A percentile compares a stretch with the other conserved stretches of the same genome.
Evolutionary conservation across 1,284 basidiomycete genomes (phyloP).

Genomic region (Chalciporus sp.): DNA sequence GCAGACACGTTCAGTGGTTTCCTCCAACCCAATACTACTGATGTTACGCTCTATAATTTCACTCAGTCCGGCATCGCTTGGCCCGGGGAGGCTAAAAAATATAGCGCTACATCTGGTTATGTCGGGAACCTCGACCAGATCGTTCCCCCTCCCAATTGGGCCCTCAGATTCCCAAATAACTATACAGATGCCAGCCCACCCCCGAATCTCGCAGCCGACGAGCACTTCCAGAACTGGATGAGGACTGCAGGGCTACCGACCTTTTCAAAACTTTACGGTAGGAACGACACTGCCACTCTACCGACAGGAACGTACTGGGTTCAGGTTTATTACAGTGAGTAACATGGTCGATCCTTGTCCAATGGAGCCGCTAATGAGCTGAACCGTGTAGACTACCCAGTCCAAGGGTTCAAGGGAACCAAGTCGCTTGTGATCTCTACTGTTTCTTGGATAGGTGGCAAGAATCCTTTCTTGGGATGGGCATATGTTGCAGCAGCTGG

Average conservation of each 20-base stretch:
- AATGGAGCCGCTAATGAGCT: conserved; percentile 10
- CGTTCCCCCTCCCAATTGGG: conserved; percentile 95
- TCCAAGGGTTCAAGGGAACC: conserved; percentile 88
- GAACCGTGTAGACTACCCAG: conserved; percentile 81
- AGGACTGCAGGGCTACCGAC: conserved; percentile 95
- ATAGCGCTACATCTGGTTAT: conserved; percentile 56
- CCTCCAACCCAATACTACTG: conserved; percentile 51
- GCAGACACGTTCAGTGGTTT: conserved; percentile 81
- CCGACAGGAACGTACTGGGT: conserved; percentile 78
- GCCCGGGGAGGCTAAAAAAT: conserved; percentile 93
- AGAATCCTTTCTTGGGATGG: conserved; percentile 97
- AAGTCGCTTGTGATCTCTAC: conserved; percentile 98
- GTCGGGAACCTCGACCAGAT: conserved; percentile 64
- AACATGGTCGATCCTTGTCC: neutral
- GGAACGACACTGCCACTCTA: conserved; percentile 85
- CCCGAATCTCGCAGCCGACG: conserved; percentile 78
- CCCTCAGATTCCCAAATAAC: conserved; percentile 65
- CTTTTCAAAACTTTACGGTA: conserved; percentile 92
- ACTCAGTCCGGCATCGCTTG: conserved; percentile 87
- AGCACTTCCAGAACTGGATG: conserved; percentile 99
- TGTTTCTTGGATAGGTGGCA: conserved; percentile 97
- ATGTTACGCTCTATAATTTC: conserved; percentile 72
- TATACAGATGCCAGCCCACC: conserved; percentile 73
- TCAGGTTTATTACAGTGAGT: conserved; percentile 81
- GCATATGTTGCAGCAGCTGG: conserved; percentile 91